These are phyloP conservation scores for Botryotinia globosa DNA, from an alignment of 2,329 filamentous ascomycete species.

Conservation along the genomic window DNA sequence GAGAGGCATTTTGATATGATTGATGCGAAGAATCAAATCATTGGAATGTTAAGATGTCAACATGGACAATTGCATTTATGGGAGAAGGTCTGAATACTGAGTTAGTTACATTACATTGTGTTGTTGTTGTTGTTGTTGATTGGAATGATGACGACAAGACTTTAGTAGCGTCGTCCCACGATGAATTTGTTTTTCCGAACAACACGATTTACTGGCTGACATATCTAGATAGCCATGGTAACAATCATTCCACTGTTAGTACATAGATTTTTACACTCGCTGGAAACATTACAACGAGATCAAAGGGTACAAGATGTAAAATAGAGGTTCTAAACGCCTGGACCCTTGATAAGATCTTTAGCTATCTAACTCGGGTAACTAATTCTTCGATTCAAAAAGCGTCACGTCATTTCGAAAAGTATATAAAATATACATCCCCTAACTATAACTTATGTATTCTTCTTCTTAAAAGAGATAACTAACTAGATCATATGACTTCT, in stretches of 20 bases:
- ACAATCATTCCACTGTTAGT: not conserved
- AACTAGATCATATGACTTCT: too few relatives aligned
- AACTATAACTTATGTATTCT: too few relatives aligned
- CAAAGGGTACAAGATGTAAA: too few relatives aligned
- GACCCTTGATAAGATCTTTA: too few relatives aligned
- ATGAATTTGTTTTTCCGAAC: not conserved
- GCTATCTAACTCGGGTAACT: too few relatives aligned
- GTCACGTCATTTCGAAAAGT: too few relatives aligned
- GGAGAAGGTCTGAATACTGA: not conserved
- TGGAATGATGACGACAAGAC: slow-evolving; percentile 9
- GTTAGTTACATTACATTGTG: not conserved
- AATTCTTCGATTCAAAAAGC: too few relatives aligned
- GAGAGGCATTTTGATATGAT: slow-evolving; percentile 15
- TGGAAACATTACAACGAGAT: too few relatives aligned
- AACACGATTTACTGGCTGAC: not conserved
- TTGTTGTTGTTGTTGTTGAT: not conserved
- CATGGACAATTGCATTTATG: not conserved
- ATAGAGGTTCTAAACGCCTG: too few relatives aligned
- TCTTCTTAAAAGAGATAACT: too few relatives aligned
- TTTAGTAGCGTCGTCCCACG: not conserved
- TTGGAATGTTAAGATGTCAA: not conserved
- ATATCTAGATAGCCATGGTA: not conserved
- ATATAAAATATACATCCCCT: too few relatives aligned
- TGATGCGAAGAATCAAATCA: not conserved
- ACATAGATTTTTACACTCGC: too few relatives aligned